Conservation (phyloP, 2,329 filamentous ascomycete species). For the Epichloe sp. region DNA sequence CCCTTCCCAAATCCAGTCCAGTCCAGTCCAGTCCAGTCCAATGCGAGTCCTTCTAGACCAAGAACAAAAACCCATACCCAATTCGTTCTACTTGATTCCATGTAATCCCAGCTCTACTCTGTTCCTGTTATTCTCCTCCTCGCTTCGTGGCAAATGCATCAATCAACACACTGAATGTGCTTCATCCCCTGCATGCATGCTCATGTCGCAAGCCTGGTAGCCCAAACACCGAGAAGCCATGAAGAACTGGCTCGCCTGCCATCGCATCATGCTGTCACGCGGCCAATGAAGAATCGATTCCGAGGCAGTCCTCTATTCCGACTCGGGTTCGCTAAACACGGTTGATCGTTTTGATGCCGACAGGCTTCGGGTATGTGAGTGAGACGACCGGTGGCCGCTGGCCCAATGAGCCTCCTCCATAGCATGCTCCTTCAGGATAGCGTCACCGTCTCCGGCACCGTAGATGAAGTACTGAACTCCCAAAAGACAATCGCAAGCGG, state of each 20-base stretch:
- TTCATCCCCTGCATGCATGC: background rate
- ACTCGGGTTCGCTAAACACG: conserved; percentile 22
- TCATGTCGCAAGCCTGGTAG: background rate
- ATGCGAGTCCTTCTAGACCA: background rate
- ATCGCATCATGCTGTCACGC: background rate
- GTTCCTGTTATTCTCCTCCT: background rate
- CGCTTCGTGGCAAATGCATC: background rate
- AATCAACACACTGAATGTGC: background rate
- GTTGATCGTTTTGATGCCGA: conserved; percentile 27
- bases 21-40: background rate
- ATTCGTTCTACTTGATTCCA: too few species aligned
- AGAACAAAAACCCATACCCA: too few species aligned
- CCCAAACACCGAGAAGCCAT: background rate
- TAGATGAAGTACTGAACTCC: conserved; percentile 65
- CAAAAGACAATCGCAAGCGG: conserved; percentile 59
- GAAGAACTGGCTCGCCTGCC: background rate
- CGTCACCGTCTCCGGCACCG: conserved; percentile 33
- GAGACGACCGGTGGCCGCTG: conserved; percentile 15
- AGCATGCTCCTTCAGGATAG: conserved; percentile 24
- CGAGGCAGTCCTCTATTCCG: conserved; percentile 12
- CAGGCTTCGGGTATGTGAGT: conserved; percentile 15
- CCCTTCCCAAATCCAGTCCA: background rate
- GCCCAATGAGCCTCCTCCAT: conserved; percentile 22
- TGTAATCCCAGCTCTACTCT: background rate
- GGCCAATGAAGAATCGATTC: conserved; percentile 5